Conservation (phyloP, 164 flowering plant genomes). For the Chimonanthus praecox region DNA sequence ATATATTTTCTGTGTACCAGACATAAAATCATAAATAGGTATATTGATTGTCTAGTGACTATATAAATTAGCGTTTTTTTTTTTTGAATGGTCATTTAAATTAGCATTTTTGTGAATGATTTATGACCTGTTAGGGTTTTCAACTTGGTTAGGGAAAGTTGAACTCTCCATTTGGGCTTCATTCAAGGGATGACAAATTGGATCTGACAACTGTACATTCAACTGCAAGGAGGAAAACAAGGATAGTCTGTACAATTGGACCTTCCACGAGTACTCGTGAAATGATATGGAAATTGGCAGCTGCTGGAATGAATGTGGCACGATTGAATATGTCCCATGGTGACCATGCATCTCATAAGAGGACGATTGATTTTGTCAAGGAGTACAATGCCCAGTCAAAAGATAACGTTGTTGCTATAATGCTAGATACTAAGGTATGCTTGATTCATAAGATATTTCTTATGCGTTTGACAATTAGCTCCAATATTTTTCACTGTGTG, state of each 20-base stretch:
- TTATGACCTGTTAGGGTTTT: not conserved
- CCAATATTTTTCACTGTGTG: not conserved
- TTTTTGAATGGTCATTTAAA: not conserved
- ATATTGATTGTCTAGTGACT: no score
- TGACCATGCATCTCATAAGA: slow-evolving; percentile 96
- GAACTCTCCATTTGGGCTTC: slow-evolving; percentile 25
- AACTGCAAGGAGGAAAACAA: slow-evolving; percentile 58
- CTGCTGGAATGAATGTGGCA: slow-evolving; percentile 94
- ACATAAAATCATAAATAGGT: no score
- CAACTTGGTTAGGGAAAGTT: slow-evolving; percentile 22
- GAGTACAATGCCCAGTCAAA: slow-evolving; percentile 88
- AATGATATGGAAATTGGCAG: slow-evolving; percentile 98
- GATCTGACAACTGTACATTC: slow-evolving; percentile 9
- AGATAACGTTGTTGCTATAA: slow-evolving; percentile 81
- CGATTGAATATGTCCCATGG: slow-evolving; percentile 99
- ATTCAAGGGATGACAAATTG: slow-evolving; percentile 14
- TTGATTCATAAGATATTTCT: not conserved
- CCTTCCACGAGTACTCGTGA: slow-evolving; percentile 89
- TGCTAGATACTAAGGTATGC: slow-evolving; percentile 95
- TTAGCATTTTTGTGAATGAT: not conserved
- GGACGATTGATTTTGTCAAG: slow-evolving; percentile 81
- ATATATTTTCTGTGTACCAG: no score
- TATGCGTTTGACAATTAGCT: not conserved
- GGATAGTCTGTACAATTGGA: slow-evolving; percentile 95
- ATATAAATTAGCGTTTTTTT: no score